Base-by-base conservation (phyloP, 495 filamentous ascomycete species). In the Aspergillus saccharolyticus region DNA sequence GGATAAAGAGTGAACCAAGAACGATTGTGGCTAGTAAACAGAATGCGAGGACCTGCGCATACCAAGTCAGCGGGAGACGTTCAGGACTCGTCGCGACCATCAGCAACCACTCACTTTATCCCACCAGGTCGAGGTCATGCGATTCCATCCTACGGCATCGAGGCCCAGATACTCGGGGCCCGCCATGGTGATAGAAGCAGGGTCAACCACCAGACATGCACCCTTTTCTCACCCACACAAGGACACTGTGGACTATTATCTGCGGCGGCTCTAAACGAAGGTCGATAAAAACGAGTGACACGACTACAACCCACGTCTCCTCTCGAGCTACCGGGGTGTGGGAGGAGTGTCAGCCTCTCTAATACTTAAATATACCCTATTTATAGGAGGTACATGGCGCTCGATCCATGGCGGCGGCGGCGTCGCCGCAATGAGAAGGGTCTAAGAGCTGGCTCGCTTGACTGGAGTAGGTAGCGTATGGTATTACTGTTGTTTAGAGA, bases 71-170 rank as follows among this genome's bases (percentile, higher is more conserved):
- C 9, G 0, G 44, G 21, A 16, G 3, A 4, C 22, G 6, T 24
- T 12, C 33, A 39, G 33, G 12, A 12, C 12, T 39, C 12, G 33
- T 39, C 33, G 22, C 18, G 14, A 52, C 4, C 33, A 48, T 6
- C 45, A 33, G 19, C 15, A 52, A 44, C n/a, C 6, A 46, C 57
- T 43, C 42, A 63, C 61, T 33, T 53, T 45, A 49, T 57, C 51
- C 61, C 61, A 63, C 61, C 61, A 63, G 54, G 61, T 60, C 61
- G 53, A 49, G 9, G 56, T 44, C 61, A 63, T 63, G 24, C 24
- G 47, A 46, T 60, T 45, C 61, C 61, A 63, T 43, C 61, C 61
- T 43, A 58, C 53, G 44, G 61, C 61, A 44, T 60, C 51, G 50
- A 63, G 55, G 24, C 61, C 61, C 57, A 63, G 55, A 30, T 57